Percentiles rank a stretch among this genome's conserved stretches.
These are phyloP conservation scores for Tarenaya hassleriana DNA, from an alignment of 345 rosid genomes.

Conservation along the genomic window DNA sequence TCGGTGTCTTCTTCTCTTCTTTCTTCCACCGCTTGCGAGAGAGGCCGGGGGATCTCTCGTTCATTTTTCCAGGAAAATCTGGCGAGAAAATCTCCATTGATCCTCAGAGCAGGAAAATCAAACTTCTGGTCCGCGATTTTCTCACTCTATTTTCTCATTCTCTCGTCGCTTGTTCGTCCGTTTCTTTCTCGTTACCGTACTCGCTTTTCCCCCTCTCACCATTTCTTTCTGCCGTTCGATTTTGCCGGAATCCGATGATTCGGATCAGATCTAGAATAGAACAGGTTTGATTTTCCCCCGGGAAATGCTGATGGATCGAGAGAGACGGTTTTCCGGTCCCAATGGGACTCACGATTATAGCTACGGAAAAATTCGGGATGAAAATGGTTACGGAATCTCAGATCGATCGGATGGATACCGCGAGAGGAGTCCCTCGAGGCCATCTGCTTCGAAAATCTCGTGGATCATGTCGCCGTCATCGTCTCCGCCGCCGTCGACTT, in stretches of 20 bases:
- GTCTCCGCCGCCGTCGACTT: constrained; percentile 29
- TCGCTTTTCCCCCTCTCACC: constrained; percentile 1
- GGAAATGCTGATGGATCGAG: constrained; percentile 42
- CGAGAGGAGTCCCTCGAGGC: constrained; percentile 29
- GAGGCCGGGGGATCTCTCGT: constrained; percentile 23
- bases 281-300: neutral
- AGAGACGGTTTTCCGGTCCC: constrained; percentile 27
- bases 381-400: constrained; percentile 22
- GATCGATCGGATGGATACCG: constrained; percentile 29
- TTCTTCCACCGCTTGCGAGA: constrained; percentile 21
- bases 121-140: constrained; percentile 23
- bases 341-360: constrained; percentile 27
- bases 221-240: constrained; percentile 12
- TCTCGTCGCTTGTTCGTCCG: constrained; percentile 8
- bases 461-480: constrained; percentile 30
- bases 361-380: constrained; percentile 30
- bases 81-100: constrained; percentile 14
- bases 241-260: constrained; percentile 10
- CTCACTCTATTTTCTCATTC: constrained; percentile 9
- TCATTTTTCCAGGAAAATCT: constrained; percentile 30
- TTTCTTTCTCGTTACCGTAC: neutral
- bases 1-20: too few relatives aligned
- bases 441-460: constrained; percentile 21
- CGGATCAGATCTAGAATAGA: constrained; percentile 26
- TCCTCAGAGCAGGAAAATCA: constrained; percentile 16